phyloP scores from a whole-genome alignment of 495 filamentous ascomycete genomes.

The Lophiotrema nucula region DNA sequence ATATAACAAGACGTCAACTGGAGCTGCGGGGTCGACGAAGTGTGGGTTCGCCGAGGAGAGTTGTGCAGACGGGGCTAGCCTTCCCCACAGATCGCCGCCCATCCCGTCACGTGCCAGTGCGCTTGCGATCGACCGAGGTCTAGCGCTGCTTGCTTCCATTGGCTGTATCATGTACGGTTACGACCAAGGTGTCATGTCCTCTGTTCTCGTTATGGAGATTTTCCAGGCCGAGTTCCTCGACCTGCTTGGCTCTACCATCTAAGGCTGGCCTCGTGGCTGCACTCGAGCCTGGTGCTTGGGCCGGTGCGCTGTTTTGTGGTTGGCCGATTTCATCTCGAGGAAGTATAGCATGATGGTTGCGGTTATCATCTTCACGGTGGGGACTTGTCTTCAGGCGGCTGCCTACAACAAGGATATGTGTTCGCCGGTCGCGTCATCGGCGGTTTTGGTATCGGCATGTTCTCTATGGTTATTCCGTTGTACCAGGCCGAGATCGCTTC shows the following conservation, averaged over 20 bases:
- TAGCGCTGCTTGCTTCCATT: no score
- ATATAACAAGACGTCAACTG: no score
- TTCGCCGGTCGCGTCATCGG: not conserved
- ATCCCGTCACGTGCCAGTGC: no score
- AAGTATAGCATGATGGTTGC: not conserved
- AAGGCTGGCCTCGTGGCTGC: not conserved
- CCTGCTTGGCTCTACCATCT: not conserved
- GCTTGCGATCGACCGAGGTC: no score
- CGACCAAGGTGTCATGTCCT: not conserved
- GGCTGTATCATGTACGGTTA: not conserved
- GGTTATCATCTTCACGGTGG: not conserved
- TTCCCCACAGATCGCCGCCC: no score
- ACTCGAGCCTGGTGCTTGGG: not conserved
- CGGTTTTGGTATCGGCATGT: not conserved
- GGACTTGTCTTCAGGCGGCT: not conserved
- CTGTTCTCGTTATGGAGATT: not conserved
- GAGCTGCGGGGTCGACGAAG: no score
- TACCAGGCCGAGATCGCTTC: slow-evolving; percentile 21
- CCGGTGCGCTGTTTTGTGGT: not conserved
- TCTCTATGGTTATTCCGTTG: slow-evolving; percentile 1
- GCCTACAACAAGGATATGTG: not conserved
- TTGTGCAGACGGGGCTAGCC: no score
- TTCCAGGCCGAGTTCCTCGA: not conserved
- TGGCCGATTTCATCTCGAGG: not conserved
- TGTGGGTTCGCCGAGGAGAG: no score